phyloP scores from a whole-genome alignment of 169 alveolate species.

The Babesia bigemina region DNA sequence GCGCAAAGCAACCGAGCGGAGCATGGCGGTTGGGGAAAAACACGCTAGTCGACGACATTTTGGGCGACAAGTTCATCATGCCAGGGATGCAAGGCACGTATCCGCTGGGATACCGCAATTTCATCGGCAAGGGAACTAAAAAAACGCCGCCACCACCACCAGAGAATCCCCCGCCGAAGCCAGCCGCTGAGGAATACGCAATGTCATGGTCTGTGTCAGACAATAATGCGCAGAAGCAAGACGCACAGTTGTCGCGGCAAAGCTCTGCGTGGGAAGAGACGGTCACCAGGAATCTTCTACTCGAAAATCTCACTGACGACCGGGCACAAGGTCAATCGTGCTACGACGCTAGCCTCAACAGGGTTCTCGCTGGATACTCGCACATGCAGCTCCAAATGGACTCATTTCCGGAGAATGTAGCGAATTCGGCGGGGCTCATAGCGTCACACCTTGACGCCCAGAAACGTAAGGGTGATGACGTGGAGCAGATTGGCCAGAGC shows the following conservation, averaged over 20 bases:
- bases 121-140: conserved; percentile 54
- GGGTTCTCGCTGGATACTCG: no score
- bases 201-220: not conserved
- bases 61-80: conserved; percentile 65
- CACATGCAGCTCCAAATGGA: no score
- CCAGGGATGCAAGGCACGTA: conserved; percentile 69
- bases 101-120: conserved; percentile 64
- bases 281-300: no score
- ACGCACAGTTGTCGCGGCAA: not conserved
- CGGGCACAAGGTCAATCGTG: no score
- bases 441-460: no score
- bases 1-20: not conserved
- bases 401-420: no score
- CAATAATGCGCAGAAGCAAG: not conserved
- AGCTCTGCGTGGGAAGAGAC: no score
- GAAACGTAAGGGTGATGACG: no score
- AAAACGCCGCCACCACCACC: conserved; percentile 68
- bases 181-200: not conserved
- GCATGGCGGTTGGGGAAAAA: not conserved
- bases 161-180: conserved; percentile 6
- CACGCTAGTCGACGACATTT: conserved; percentile 11
- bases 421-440: no score
- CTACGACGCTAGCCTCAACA: no score
- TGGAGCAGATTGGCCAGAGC: no score
- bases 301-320: no score